Conservation (phyloP, 2,329 filamentous ascomycete species). For the Neopestalotiopsis clavispora region DNA sequence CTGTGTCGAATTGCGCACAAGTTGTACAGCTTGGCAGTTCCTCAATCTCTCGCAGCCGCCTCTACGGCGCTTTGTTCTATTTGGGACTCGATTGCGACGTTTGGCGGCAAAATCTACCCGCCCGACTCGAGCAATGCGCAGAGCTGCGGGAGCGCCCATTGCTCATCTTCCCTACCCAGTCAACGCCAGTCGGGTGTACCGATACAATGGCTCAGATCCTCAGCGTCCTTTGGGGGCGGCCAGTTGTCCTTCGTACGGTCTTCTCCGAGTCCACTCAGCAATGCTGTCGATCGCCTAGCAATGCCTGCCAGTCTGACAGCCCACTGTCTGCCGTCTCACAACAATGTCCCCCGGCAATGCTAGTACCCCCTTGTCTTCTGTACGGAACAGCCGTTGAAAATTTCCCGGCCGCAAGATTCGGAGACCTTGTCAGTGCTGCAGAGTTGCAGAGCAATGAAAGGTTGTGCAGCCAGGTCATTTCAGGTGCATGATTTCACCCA, state of each 20-base stretch:
- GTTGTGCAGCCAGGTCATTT: slow-evolving; percentile 8
- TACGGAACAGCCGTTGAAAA: slow-evolving; percentile 4
- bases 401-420: neutral
- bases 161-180: neutral
- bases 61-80: slow-evolving; percentile 12
- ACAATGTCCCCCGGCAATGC: neutral
- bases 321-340: neutral
- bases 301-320: neutral
- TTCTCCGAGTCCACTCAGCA: slow-evolving; percentile 1
- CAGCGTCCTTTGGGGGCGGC: neutral
- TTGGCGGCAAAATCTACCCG: slow-evolving; percentile 17
- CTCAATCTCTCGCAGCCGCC: neutral
- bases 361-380: neutral
- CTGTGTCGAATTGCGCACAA: neutral
- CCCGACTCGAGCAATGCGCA: slow-evolving; percentile 9
- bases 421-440: neutral
- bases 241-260: neutral
- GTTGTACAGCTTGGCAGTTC: neutral
- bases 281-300: neutral
- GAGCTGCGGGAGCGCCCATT: slow-evolving; percentile 5
- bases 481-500: neutral
- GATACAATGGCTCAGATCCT: slow-evolving; percentile 5
- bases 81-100: slow-evolving; percentile 6
- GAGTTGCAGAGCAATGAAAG: slow-evolving; percentile 3
- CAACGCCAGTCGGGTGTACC: neutral